Base-by-base conservation (phyloP, 176 grass and related monocot species). In the Aegilops tauschii region DNA sequence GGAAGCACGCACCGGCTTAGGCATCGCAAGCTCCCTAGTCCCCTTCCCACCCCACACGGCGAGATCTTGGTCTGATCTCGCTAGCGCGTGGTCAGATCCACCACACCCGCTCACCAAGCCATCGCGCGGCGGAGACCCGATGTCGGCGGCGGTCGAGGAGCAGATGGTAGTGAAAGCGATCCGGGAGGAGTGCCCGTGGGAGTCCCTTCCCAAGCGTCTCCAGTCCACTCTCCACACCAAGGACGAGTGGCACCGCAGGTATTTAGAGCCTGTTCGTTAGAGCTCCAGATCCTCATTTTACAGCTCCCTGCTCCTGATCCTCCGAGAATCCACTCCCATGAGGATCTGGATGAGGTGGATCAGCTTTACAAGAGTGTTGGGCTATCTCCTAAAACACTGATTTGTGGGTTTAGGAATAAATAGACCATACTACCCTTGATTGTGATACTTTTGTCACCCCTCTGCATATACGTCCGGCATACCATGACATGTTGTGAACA, bases 211-310 rank as follows among this genome's bases (percentile, higher is more conserved):
- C n/a, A 99, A 93, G 90, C 87, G 97, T 75, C 88, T 99, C 44
- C 94, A 96, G 80, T 65, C 86, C 23, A 85, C 84, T 12, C 87
- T 99, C 23, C 78, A 82, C 52, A 93, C 87, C 45, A 96, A 94
- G 85, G 97, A 99, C 10, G 94, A 99, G 84, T 99, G 97, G 97
- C 94, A 99, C 77, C 89, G 87, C 78, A 92, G 95, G 95, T 95
- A 81, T 59, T 25, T 23, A 50, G 9, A 21, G 27, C 36, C 4
- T 67, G 65, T 32, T 67, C 30, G 65, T 52, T 32, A 32, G 29
- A 32, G 14, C 65, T 34, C 29, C 65, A 67, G 14, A 67, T 32
- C 29, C 65, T 67, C 29, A 67, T 67, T 67, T 67, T 31, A 17
- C 65, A 32, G 65, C 6, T 67, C 65, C 65, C 14, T 67, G 28